These are phyloP conservation scores for Nitzschia putrida DNA, from an alignment of 108 stramenopile species.

Conservation along the genomic window DNA sequence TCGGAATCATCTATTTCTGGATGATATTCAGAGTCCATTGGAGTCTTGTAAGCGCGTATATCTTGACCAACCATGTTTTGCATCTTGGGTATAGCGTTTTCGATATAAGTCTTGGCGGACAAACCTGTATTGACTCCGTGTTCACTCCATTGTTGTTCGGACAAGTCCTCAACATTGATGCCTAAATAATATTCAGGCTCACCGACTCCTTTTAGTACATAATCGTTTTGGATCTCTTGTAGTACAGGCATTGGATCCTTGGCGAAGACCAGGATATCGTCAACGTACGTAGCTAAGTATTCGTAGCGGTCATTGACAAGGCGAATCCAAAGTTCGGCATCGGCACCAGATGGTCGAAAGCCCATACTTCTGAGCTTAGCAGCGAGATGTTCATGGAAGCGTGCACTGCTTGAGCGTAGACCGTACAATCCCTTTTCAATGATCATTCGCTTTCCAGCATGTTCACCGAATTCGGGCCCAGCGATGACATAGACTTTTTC, in stretches of 20 bases:
- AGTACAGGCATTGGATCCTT: constrained; percentile 23
- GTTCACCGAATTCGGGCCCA: constrained; percentile 45
- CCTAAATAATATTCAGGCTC: constrained; percentile 38
- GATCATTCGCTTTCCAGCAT: constrained; percentile 31
- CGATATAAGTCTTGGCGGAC: constrained; percentile 39
- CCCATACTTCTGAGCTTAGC: constrained; percentile 20
- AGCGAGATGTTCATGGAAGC: constrained; percentile 19
- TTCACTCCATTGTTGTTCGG: neutral
- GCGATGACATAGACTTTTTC: constrained; percentile 48
- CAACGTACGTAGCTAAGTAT: constrained; percentile 39
- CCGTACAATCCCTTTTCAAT: constrained; percentile 46
- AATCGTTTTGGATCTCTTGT: constrained; percentile 11
- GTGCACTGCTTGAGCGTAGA: neutral
- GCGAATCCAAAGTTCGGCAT: constrained; percentile 46
- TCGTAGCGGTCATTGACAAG: constrained; percentile 29
- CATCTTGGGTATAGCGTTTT: constrained; percentile 11
- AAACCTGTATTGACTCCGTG: constrained; percentile 1
- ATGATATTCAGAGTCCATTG: constrained; percentile 9
- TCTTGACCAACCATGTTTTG: constrained; percentile 29
- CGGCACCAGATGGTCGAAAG: constrained; percentile 34
- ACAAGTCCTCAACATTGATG: constrained; percentile 16
- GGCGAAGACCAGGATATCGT: constrained; percentile 23
- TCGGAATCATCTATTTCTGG: constrained; percentile 17
- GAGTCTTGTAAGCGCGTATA: neutral
- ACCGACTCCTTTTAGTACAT: constrained; percentile 42